Evolutionary conservation across 2,329 filamentous ascomycete genomes (phyloP), one percentile per base, ranked within the genome.

Genomic region (Ophiocordyceps unilateralis): DNA sequence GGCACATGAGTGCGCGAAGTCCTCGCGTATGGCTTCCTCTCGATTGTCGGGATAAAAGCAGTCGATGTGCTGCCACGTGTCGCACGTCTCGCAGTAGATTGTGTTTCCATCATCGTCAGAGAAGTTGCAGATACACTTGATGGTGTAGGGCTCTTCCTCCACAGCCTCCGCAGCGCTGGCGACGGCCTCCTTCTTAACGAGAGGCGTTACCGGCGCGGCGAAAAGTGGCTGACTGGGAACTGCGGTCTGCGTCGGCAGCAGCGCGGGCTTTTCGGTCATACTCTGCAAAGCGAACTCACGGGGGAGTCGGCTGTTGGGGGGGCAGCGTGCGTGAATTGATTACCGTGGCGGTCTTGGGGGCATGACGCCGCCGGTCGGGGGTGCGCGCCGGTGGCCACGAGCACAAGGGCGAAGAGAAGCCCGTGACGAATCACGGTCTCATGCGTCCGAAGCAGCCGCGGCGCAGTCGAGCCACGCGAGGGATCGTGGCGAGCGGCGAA

Each of bases 41-140:
- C 76, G 74, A 53, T 85, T 83, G 49, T 75, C 61, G 20, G 76
- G 76, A 59, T 96, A 96, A 65, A 93, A 96, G 65, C 91, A 98
- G 58, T 87, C 81, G 54, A 94, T 93, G 63, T 98, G 91, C 64
- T 98, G 91, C 91, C 91, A 98, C 41, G 87, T 91, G 59, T 94
- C 84, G 70, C 91, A 98, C 46, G 72, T 76, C 59, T 96, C 91
- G 70, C 91, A 98, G 63, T 88, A 86, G 48, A 98, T 93, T 46
- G 91, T 98, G 63, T 85, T 89, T 63, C 91, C 91, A 69, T 98
- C 91, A 70, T 98, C 91, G 67, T 93, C 87, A 60, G 78, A 69
- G 63, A 83, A 95, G 60, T 79, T 79, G 66, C 91, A 98, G 54
- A 96, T 93, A 74, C 91, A 98, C 70, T 93, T 94, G 68, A 96